phyloP scores from a whole-genome alignment of 139 green algal species.

The Picochlorum sp. region DNA sequence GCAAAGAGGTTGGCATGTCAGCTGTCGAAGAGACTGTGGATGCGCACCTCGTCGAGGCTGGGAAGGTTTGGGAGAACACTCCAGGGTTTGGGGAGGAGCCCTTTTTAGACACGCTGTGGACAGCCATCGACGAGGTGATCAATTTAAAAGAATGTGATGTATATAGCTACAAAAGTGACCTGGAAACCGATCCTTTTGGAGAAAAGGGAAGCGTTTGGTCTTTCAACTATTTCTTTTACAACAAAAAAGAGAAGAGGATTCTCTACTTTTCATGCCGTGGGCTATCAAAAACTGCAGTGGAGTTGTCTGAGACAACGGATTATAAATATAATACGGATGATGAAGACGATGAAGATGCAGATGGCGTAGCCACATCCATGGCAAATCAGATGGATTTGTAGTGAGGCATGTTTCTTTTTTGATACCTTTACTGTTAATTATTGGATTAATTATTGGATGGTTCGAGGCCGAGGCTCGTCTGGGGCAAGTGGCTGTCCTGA shows the following conservation, averaged over 20 bases:
- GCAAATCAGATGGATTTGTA: constrained; percentile 65
- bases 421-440: not conserved
- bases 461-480: not conserved
- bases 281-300: constrained; percentile 38
- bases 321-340: constrained; percentile 56
- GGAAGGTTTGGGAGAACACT: constrained; percentile 80
- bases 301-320: constrained; percentile 39
- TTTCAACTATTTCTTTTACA: constrained; percentile 99
- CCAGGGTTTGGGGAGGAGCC: constrained; percentile 61
- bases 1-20: constrained; percentile 64
- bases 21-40: constrained; percentile 75
- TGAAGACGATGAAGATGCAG: constrained; percentile 43
- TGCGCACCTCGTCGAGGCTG: constrained; percentile 78
- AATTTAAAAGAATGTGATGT: constrained; percentile 86
- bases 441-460: too few species aligned
- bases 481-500: not conserved
- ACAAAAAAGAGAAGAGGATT: constrained; percentile 74
- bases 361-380: constrained; percentile 42
- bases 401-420: not conserved
- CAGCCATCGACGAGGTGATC: constrained; percentile 86
- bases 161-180: constrained; percentile 81
- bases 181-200: constrained; percentile 79
- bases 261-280: constrained; percentile 27
- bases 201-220: constrained; percentile 81
- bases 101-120: constrained; percentile 84